Percentiles rank a stretch among this genome's conserved stretches.
These are phyloP conservation scores for Stephania cephalantha DNA, from an alignment of 164 flowering plant genomes.

Conservation along the genomic window DNA sequence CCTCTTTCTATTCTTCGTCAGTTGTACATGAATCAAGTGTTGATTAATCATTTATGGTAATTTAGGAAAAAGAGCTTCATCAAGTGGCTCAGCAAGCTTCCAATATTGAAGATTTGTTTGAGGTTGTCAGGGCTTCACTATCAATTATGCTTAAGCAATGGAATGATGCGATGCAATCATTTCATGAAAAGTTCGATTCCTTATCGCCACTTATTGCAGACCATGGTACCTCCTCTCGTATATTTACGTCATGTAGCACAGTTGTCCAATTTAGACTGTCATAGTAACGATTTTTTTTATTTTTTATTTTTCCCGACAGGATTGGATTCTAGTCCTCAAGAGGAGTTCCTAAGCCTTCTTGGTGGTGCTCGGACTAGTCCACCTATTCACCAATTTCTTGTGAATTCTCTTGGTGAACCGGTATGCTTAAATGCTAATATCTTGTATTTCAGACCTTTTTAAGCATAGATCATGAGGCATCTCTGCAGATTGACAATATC, in stretches of 20 bases:
- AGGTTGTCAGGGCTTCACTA: constrained; percentile 71
- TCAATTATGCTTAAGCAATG: constrained; percentile 89
- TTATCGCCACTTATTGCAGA: constrained; percentile 60
- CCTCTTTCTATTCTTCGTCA: background rate
- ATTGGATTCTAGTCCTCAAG: constrained; percentile 81
- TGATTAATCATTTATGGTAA: background rate
- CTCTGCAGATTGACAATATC: background rate
- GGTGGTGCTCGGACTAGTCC: constrained; percentile 95
- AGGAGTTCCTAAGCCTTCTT: constrained; percentile 84
- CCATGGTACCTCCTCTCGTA: constrained; percentile 59
- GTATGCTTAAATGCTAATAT: constrained; percentile 33
- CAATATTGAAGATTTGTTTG: constrained; percentile 73
- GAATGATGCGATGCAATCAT: constrained; percentile 77
- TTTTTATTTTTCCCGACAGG: constrained; percentile 47
- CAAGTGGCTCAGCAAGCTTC: constrained; percentile 97
- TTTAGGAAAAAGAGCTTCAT: constrained; percentile 90
- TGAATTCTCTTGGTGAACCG: constrained; percentile 85
- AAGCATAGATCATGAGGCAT: background rate
- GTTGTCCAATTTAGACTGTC: background rate
- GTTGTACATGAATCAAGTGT: background rate
- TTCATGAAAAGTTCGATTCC: constrained; percentile 75
- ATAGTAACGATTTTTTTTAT: background rate
- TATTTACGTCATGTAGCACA: background rate
- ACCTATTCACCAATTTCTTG: constrained; percentile 86
- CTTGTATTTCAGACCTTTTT: background rate